Evolutionary conservation across 345 rosid genomes (phyloP).

Genomic region (Excoecaria cochinchinensis): DNA sequence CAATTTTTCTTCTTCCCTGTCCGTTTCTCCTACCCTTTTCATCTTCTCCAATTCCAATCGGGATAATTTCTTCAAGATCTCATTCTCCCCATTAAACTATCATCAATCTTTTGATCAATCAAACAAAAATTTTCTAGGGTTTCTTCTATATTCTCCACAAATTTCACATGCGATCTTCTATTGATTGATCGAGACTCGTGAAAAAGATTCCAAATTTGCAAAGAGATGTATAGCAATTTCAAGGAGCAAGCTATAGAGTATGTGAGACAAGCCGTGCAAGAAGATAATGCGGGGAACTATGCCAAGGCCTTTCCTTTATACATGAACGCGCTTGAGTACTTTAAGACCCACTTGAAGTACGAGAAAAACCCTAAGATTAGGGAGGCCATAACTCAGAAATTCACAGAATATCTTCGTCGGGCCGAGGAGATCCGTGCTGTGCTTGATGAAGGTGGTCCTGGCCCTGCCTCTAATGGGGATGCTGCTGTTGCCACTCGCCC

Average conservation of each 20-base stretch:
- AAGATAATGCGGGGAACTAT: constrained; percentile 89
- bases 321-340: constrained; percentile 95
- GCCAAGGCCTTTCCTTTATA: constrained; percentile 80
- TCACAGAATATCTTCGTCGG: constrained; percentile 88
- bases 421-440: constrained; percentile 96
- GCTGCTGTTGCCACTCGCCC: constrained; percentile 73
- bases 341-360: constrained; percentile 89
- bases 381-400: constrained; percentile 78
- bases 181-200: not conserved
- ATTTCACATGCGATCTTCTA: constrained; percentile 20
- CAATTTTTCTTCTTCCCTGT: not conserved
- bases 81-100: not conserved
- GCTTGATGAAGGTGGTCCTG: constrained; percentile 78
- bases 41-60: not conserved
- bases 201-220: not conserved
- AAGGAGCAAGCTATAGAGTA: constrained; percentile 95
- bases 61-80: not conserved
- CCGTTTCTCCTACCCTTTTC: not conserved
- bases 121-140: not conserved
- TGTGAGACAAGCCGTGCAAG: constrained; percentile 87
- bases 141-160: not conserved
- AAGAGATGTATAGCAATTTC: constrained; percentile 85
- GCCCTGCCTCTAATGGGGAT: constrained; percentile 67
- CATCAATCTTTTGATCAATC: not conserved
- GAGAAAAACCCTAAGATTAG: constrained; percentile 91